Evolutionary conservation across 805 yeast genomes (phyloP).

Genomic region (Candida corydali): DNA sequence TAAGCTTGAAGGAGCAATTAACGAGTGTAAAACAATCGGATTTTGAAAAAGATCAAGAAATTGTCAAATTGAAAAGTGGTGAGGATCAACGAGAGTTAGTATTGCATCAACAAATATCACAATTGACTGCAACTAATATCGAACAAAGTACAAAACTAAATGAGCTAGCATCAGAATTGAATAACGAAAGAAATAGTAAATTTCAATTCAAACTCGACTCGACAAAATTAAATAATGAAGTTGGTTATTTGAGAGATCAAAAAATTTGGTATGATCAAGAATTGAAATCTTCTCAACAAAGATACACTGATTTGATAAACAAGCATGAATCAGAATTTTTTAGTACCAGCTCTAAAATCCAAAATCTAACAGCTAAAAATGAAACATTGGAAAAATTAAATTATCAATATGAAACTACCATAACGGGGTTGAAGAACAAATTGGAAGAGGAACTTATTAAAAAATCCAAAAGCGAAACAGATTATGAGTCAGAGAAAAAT

Average conservation of each 20-base stretch:
- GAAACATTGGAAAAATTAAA: constrained; percentile 30
- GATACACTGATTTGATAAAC: constrained; percentile 35
- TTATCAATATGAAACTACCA: constrained; percentile 34
- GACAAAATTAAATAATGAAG: constrained; percentile 32
- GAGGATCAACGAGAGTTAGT: constrained; percentile 22
- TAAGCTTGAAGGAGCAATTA: constrained; percentile 13
- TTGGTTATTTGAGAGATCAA: constrained; percentile 28
- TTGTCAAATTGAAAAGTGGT: constrained; percentile 9
- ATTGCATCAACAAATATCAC: constrained; percentile 23
- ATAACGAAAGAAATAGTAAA: constrained; percentile 33
- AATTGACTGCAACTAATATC: constrained; percentile 29
- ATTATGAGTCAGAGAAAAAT: constrained; percentile 45
- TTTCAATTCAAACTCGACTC: constrained; percentile 32
- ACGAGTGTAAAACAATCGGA: constrained; percentile 14
- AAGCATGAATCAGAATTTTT: constrained; percentile 35
- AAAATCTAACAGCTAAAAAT: constrained; percentile 22
- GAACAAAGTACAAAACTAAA: constrained; percentile 33
- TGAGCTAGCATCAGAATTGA: constrained; percentile 31
- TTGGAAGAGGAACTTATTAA: constrained; percentile 21
- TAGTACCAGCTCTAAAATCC: constrained; percentile 23
- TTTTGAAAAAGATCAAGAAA: constrained; percentile 11
- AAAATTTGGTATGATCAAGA: constrained; percentile 39
- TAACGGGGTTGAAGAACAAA: constrained; percentile 46
- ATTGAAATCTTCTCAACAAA: constrained; percentile 28
- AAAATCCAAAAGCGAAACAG: constrained; percentile 18